These are phyloP conservation scores for Xylaria digitata DNA, from an alignment of 2,329 filamentous ascomycete species.

Conservation along the genomic window DNA sequence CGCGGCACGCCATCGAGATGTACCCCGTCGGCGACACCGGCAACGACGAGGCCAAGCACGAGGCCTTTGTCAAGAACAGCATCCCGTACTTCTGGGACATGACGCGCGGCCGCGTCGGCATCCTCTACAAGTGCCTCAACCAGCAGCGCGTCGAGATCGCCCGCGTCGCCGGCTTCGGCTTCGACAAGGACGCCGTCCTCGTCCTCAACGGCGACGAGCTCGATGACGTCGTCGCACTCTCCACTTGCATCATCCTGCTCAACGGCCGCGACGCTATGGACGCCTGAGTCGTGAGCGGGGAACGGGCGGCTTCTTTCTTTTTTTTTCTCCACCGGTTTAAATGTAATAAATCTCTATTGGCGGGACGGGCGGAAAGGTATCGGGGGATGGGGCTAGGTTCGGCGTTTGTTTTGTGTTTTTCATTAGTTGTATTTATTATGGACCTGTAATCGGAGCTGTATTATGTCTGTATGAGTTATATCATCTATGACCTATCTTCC, in stretches of 20 bases:
- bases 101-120: constrained; percentile 46
- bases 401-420: constrained; percentile 19
- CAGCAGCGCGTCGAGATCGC: constrained; percentile 51
- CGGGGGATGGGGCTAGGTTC: constrained; percentile 12
- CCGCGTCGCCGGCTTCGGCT: constrained; percentile 48
- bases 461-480: constrained; percentile 34
- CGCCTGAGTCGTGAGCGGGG: constrained; percentile 34
- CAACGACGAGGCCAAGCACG: constrained; percentile 45
- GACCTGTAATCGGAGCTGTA: constrained; percentile 34
- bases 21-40: constrained; percentile 46
- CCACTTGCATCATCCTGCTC: constrained; percentile 49
- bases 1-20: constrained; percentile 49
- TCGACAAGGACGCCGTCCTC: constrained; percentile 50
- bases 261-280: constrained; percentile 53
- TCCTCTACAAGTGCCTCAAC: constrained; percentile 52
- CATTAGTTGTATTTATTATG: constrained; percentile 19
- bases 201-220: constrained; percentile 49
- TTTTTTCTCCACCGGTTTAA: not conserved
- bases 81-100: constrained; percentile 54
- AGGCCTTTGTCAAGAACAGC: constrained; percentile 50
- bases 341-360: not conserved
- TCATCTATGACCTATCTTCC: constrained; percentile 25
- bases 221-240: constrained; percentile 49
- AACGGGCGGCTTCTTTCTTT: not conserved
- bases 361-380: not conserved